Conservation (phyloP, 2,329 filamentous ascomycete species). For the Alternaria panax region DNA sequence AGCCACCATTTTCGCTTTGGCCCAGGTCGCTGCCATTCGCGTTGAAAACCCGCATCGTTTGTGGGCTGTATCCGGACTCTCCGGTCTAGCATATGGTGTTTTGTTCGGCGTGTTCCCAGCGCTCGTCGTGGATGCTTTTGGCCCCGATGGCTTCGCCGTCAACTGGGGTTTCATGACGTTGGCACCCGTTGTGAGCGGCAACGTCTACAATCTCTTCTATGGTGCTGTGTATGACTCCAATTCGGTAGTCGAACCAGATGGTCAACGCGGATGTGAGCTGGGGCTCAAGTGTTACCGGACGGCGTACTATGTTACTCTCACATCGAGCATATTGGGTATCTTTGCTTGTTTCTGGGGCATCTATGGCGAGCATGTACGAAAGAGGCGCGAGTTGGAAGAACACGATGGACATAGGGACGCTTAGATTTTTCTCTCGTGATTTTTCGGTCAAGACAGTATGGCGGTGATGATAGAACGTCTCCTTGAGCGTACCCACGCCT, state of each 20-base stretch:
- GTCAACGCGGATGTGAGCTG: constrained; percentile 76
- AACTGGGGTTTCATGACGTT: constrained; percentile 98
- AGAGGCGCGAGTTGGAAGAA: constrained; percentile 43
- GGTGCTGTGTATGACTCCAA: constrained; percentile 83
- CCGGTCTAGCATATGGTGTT: constrained; percentile 89
- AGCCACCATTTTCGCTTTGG: constrained; percentile 76
- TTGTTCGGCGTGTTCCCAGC: constrained; percentile 94
- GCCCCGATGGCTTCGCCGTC: constrained; percentile 84
- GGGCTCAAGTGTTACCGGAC: constrained; percentile 81
- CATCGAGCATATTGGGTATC: constrained; percentile 73
- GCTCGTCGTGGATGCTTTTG: constrained; percentile 85
- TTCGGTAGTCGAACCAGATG: constrained; percentile 71
- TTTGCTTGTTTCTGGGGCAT: constrained; percentile 75
- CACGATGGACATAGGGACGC: constrained; percentile 42
- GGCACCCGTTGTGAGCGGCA: constrained; percentile 84
- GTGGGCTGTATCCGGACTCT: constrained; percentile 79
- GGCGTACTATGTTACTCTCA: constrained; percentile 81
- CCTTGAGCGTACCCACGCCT: not conserved
- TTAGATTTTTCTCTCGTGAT: constrained; percentile 11
- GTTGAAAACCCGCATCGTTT: constrained; percentile 80
- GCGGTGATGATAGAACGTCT: not conserved
- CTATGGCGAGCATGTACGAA: constrained; percentile 59
- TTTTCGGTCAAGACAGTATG: not conserved
- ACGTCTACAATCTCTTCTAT: constrained; percentile 92
- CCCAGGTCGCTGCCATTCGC: constrained; percentile 77